Base-by-base conservation (phyloP, 129 eudicot species). In the Escallonia rubra region DNA sequence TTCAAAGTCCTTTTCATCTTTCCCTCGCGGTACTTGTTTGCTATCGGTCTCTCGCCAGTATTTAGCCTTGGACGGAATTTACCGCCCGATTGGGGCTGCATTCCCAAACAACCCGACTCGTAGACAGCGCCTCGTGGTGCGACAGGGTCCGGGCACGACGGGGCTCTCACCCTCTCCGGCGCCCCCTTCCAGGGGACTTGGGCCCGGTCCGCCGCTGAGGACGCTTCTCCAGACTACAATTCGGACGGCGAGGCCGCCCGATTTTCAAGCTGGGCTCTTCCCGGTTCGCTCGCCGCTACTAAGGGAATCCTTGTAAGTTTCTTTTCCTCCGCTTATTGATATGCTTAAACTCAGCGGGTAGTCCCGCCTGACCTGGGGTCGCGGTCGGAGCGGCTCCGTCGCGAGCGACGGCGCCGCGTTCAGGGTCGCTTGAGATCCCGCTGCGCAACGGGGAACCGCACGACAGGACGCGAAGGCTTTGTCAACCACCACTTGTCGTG, bases 211-310 rank as follows among this genome's bases (percentile, higher is more conserved):
- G 55, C 51, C 68, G 43, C 49, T 42, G 47, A 40, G 62, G 53
- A 67, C 62, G 52, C 72, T 53, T 67, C 63, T 67, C 51, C 53
- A 67, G 72, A 67, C 63, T 67, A 67, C 63, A 67, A 67, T 67
- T 66, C 47, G 59, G n/a, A 16, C 59, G 47, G 10, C 59, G 48
- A 50, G 60, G 70, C 34, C 47, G 59, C 41, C 72, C 41, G 61
- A 67, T 67, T 67, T 38, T 41, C 47, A 66, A 38, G 49, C 43
- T 51, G 61, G 63, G 72, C 62, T 54, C 34, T 23, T 23, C 34
- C 34, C 34, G 34, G 10, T 57, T 57, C 51, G 52, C 63, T 67
- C 52, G 43, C 48, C 48, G 15, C 43, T 63, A 63, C 53, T 63
- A 63, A 14, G 66, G 67, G 53, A 63, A 63, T 43, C 67, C 67